Evolutionary conservation across 164 flowering plant genomes (phyloP).

Genomic region (Vitis rotundifolia): DNA sequence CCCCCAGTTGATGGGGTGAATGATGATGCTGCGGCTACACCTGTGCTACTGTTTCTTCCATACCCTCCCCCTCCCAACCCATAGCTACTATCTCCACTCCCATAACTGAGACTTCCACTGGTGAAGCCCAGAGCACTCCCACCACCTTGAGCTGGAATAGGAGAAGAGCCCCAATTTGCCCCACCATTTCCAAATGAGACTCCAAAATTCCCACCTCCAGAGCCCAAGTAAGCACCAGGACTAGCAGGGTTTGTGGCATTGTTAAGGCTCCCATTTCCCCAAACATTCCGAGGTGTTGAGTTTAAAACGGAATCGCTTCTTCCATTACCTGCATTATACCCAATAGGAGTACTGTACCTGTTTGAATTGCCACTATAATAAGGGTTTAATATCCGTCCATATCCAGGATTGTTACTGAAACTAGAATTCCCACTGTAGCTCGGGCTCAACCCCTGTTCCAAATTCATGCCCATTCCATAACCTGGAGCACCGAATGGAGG

Average conservation of each 20-base stretch:
- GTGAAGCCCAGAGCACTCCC: constrained; percentile 25
- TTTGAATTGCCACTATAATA: constrained; percentile 46
- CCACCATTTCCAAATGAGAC: constrained; percentile 34
- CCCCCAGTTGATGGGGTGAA: constrained; percentile 31
- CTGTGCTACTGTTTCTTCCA: constrained; percentile 32
- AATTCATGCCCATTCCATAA: constrained; percentile 52
- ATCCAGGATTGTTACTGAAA: constrained; percentile 37
- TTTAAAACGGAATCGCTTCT: constrained; percentile 29
- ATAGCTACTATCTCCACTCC: constrained; percentile 23
- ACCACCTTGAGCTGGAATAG: constrained; percentile 33
- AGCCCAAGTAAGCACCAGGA: constrained; percentile 30
- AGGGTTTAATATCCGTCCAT: constrained; percentile 54
- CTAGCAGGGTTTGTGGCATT: constrained; percentile 16
- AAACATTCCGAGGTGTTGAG: constrained; percentile 33
- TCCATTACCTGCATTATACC: constrained; percentile 27
- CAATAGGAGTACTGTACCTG: constrained; percentile 43
- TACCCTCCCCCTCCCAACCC: constrained; percentile 33
- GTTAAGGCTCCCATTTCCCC: constrained; percentile 42
- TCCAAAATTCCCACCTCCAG: constrained; percentile 36
- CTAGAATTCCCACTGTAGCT: constrained; percentile 42
- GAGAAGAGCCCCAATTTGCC: constrained; percentile 38
- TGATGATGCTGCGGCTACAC: constrained; percentile 23
- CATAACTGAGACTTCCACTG: constrained; percentile 17
- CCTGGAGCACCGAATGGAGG: constrained; percentile 51
- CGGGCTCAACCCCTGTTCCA: constrained; percentile 50